Base-by-base conservation (phyloP, 441 rosid species). In the Pelargonium cotyledonis region DNA sequence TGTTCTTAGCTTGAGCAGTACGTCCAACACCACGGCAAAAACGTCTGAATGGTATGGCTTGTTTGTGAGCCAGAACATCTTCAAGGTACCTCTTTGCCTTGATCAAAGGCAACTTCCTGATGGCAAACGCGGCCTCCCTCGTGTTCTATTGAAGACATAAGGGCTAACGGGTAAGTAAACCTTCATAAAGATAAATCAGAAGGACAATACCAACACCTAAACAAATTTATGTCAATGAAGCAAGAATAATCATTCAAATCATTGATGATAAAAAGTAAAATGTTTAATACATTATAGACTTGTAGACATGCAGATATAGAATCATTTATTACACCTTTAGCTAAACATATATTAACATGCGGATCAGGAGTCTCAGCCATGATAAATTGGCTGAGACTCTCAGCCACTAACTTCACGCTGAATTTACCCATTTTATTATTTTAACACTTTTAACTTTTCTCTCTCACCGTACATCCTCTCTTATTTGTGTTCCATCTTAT, bases 51-150 rank as follows among this genome's bases (percentile, higher is more conserved):
- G 99, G 99, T 9, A 92, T 90, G 29, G 98, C 99, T 77, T 95
- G 99, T 77, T 95, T 92, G 80, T 92, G 99, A 18, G 80, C 97
- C 70, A 90, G 76, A 43, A 95, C 99, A 92, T 95, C 99, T 73
- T 95, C 99, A 78, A 95, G 65, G 66, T 95, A 95, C 70, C 97
- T 86, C 82, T 95, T 95, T 2, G 99, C 98, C 92, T 90, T 90
- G 53, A 15, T 72, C 85, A 92, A 80, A 70, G 87, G 88, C 73
- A 92, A 58, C 85, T 83, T 92, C 70, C 96, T 83, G 66, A 95
- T 77, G 63, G 99, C 82, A 61, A 80, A 84, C 3, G 96, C 96
- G n/a, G 99, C 88, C 72, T 95, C 99, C 66, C 98, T 86, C 0
- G 98, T 92, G 81, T 95, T 95, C 99, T 95, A 70, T 63, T 55